Evolutionary conservation across 2,329 filamentous ascomycete genomes (phyloP), one percentile per base, ranked within the genome.

Genomic region (Fusarium azukiicola): DNA sequence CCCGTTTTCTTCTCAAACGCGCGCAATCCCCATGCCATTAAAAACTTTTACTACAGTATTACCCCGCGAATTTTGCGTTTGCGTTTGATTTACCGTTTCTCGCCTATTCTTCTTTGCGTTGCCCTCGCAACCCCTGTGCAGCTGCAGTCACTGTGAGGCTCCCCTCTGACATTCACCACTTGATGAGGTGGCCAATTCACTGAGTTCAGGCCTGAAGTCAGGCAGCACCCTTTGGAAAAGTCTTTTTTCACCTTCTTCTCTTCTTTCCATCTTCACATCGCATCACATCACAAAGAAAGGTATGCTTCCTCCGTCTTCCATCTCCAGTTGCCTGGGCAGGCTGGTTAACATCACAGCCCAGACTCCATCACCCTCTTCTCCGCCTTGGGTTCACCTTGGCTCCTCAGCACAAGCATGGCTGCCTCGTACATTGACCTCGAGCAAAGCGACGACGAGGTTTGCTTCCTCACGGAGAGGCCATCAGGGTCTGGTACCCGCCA

Each of bases 381-480:
- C n/a, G 58, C 47, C n/a, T 69, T 47, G 64, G 68, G 71, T 46
- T 54, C 32, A 63, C 67, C 66, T 47, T 54, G 56, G n/a, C 46
- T 44, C 38, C 56, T 40, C 42, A 11, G 10, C 50, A 63, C 16
- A 64, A 23, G 58, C 23, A 80, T 80, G 79, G 14, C 72, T n/a
- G 44, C n/a, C 19, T 52, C 54, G 38, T 50, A 50, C 19, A 74
- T 75, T 54, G 67, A 69, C 19, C 61, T 72, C 38, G 72, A 78
- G 16, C 44, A 49, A 32, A 32, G 27, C 27, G 46, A 21, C 5
- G 76, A 77, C 6, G 80, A 76, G 8, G 50, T 82, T 23, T 54
- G 68, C 6, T 81, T 79, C n/a, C 50, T 83, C 23, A 77, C 79
- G 6, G 72, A 76, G 67, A 76, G 67, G 19, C 63, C 71, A 17